Evolutionary conservation across 768 basidiomycete species (phyloP), one percentile per base, ranked within the genome.

Genomic region (Grammothele lineata): DNA sequence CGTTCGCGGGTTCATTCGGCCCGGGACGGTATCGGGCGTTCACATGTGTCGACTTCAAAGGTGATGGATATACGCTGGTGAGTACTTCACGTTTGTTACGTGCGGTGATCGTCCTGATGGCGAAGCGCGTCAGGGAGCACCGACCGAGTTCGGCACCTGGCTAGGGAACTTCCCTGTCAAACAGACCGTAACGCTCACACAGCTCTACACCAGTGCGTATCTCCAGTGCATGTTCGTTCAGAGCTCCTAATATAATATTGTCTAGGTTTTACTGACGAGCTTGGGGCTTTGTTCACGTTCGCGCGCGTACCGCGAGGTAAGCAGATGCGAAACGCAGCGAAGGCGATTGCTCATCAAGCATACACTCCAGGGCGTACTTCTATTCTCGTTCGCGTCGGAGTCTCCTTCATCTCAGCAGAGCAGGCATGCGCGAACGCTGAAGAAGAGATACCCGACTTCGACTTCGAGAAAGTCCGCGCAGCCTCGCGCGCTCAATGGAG

Each of bases 401-500:
- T 85, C 3, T 83, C 81, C 0, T 73, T 83, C 52, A 77, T 83
- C 41, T 83, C 81, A 3, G 63, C 69, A 12, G 70, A 70, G 1
- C 81, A 83, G 55, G 83, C 83, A 0, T 85, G 81, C 55, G 56
- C 66, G 4, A 83, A 80, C 48, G 81, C 81, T 1, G 76, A 80
- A 49, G 66, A 73, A 38, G 83, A 85, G 55, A 79, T 85, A 4
- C 75, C 77, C 0, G 67, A 75, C 50, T 81, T 74, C 54, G 73
- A 78, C 47, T 82, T 83, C 53, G 74, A 75, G 3, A 55, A 57
- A 7, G 75, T 80, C 3, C 66, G 68, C 12, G 54, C 55, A 1
- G 69, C 69, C 24, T 71, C 70, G 11, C 66, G 75, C 24, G 66
- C 63, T 4, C 65, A 71, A 36, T 85, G 83, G 83, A 77, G 77